Conservation (phyloP, 768 basidiomycete genomes). For the Kwoniella europaea region DNA sequence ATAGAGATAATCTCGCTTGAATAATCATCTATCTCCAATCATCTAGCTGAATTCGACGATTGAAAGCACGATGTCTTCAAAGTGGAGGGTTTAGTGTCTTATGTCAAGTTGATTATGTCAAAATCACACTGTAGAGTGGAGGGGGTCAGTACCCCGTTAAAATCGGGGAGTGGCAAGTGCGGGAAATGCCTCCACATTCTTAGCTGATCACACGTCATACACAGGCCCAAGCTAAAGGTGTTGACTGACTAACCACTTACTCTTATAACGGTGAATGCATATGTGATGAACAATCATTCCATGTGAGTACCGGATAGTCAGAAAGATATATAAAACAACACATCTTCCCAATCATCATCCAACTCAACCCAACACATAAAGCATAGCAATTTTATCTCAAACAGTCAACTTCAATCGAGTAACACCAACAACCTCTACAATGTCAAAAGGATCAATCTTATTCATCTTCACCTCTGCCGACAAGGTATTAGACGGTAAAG, state of each 20-base stretch:
- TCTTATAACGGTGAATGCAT: too few relatives aligned
- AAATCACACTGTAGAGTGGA: background rate
- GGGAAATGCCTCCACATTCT: background rate
- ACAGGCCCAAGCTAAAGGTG: too few relatives aligned
- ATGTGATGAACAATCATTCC: too few relatives aligned
- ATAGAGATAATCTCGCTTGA: background rate
- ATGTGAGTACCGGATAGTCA: too few relatives aligned
- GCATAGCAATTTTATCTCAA: too few relatives aligned
- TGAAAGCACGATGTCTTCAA: background rate
- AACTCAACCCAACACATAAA: too few relatives aligned
- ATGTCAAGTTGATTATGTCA: slow-evolving; percentile 7
- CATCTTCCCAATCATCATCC: too few relatives aligned
- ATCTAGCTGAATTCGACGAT: background rate
- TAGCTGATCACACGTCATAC: background rate
- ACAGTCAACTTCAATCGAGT: background rate
- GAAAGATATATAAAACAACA: too few relatives aligned
- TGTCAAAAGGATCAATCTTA: slow-evolving; percentile 61
- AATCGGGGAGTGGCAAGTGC: too few relatives aligned
- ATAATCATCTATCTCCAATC: background rate
- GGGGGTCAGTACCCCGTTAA: background rate
- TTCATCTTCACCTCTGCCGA: slow-evolving; percentile 76
- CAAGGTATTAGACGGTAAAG: slow-evolving; percentile 61
- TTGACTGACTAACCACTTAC: too few relatives aligned
- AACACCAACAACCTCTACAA: slow-evolving; percentile 9
- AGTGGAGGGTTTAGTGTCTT: background rate